These are phyloP conservation scores for Globisporangium irregulare DNA, from an alignment of 352 stramenopile genomes.

Conservation along the genomic window DNA sequence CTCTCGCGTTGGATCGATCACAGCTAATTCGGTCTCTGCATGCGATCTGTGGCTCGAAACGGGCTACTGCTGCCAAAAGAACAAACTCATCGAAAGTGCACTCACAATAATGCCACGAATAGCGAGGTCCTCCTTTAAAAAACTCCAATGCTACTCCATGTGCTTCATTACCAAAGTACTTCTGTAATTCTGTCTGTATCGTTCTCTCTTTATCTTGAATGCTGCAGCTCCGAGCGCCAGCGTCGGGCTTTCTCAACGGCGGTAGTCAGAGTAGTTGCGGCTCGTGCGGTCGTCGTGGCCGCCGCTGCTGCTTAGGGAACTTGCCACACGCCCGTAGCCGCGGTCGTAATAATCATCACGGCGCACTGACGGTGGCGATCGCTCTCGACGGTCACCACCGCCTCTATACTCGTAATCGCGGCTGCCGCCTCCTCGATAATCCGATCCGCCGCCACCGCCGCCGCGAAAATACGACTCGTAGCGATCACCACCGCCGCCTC, in stretches of 20 bases:
- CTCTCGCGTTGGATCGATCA: background rate
- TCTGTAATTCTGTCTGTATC: background rate
- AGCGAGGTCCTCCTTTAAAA: background rate
- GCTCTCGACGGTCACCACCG: constrained; percentile 17
- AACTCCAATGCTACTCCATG: background rate
- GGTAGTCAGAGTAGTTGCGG: constrained; percentile 50
- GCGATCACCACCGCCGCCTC: constrained; percentile 14
- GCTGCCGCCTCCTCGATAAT: constrained; percentile 16
- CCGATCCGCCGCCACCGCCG: constrained; percentile 4
- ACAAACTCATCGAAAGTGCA: background rate
- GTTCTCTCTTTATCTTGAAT: background rate
- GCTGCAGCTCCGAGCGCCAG: background rate
- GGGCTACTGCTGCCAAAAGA: background rate
- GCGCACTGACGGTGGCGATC: constrained; percentile 10
- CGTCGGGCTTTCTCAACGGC: constrained; percentile 18
- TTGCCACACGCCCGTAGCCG: constrained; percentile 33
- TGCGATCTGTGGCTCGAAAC: background rate
- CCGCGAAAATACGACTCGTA: constrained; percentile 25
- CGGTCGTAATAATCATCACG: constrained; percentile 19
- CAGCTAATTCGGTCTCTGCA: background rate
- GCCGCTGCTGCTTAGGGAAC: constrained; percentile 21
- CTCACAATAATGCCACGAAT: background rate
- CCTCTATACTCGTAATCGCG: constrained; percentile 20
- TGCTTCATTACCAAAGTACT: background rate
- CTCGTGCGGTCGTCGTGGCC: constrained; percentile 57